phyloP scores from a whole-genome alignment of 2,329 filamentous ascomycete species.

The Cercospora brassicicola region DNA sequence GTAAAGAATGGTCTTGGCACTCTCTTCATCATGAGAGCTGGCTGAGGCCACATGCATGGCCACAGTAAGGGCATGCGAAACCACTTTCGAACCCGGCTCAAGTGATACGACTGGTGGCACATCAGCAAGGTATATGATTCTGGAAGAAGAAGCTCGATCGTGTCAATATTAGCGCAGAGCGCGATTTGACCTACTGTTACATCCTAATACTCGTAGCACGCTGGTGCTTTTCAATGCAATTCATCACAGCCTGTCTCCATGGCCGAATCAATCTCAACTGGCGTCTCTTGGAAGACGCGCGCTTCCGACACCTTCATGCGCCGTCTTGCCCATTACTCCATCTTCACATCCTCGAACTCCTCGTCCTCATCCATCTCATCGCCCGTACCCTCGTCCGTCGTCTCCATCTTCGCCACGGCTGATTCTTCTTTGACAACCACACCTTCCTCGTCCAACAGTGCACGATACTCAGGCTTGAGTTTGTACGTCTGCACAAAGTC shows the following conservation, averaged over 20 bases:
- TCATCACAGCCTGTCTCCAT: background rate
- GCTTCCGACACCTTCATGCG: background rate
- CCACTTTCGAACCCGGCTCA: background rate
- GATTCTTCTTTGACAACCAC: slow-evolving; percentile 53
- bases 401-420: slow-evolving; percentile 41
- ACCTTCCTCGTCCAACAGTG: slow-evolving; percentile 54
- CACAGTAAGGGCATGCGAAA: too few species aligned
- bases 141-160: background rate
- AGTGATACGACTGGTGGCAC: background rate
- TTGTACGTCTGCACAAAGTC: slow-evolving; percentile 84
- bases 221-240: background rate
- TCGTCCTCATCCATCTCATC: slow-evolving; percentile 51
- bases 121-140: background rate
- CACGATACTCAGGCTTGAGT: slow-evolving; percentile 68
- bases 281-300: background rate
- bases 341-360: slow-evolving; percentile 49
- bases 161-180: background rate
- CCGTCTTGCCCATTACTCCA: slow-evolving; percentile 3
- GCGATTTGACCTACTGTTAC: background rate
- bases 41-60: background rate
- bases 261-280: background rate
- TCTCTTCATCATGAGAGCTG: background rate
- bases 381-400: slow-evolving; percentile 42
- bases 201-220: background rate
- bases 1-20: too few species aligned